Percentiles rank a stretch among this genome's conserved stretches.
Conservation (phyloP, 805 yeast genomes). For the Pichia cabralensis region DNA sequence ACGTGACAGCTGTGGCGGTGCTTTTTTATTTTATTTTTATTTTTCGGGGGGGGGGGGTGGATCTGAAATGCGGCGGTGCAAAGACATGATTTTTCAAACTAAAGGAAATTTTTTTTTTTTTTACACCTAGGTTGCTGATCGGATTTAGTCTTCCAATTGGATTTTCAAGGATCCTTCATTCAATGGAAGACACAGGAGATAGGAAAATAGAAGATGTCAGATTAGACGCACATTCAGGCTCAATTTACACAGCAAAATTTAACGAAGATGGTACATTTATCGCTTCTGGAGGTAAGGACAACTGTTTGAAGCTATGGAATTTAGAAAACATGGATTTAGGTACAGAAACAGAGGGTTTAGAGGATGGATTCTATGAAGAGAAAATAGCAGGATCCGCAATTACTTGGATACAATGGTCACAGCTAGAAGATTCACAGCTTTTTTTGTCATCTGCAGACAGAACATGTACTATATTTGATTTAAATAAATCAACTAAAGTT, state of each 20-base stretch:
- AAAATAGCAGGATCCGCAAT: conserved; percentile 38
- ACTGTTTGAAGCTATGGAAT: conserved; percentile 10
- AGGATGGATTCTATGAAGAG: conserved; percentile 3
- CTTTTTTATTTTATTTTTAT: no score
- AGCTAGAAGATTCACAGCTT: conserved; percentile 31
- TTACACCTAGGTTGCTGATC: no score
- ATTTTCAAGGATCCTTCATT: no score
- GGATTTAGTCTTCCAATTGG: no score
- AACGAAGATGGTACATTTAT: conserved; percentile 39
- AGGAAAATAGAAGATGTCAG: conserved; percentile 1
- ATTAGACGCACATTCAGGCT: conserved; percentile 43
- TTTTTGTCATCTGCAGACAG: conserved; percentile 53
- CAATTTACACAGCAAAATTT: conserved; percentile 45
- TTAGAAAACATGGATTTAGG: conserved; percentile 5
- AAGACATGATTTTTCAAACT: no score
- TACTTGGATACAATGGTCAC: conserved; percentile 47
- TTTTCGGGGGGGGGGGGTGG: no score
- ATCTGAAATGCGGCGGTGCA: no score
- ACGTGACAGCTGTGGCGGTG: no score
- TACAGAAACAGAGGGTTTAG: background rate
- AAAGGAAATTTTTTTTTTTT: no score
- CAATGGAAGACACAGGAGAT: background rate
- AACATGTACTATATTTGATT: conserved; percentile 55
- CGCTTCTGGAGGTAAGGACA: conserved; percentile 59
- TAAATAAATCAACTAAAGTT: conserved; percentile 41